Conservation (phyloP, 2,329 filamentous ascomycete species). For the Elsinoe perseae region DNA sequence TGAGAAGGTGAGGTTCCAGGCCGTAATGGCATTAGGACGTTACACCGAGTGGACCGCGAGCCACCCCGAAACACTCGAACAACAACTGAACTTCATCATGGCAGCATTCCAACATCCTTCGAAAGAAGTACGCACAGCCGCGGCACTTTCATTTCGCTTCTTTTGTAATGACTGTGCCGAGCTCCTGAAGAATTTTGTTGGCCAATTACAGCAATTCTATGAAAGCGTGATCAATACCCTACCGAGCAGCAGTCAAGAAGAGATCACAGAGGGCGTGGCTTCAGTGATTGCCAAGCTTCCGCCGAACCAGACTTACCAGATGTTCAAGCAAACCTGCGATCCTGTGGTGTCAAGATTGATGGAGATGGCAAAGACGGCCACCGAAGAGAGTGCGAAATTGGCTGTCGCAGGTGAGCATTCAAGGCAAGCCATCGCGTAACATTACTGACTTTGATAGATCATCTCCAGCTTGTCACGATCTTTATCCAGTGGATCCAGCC, state of each 20-base stretch:
- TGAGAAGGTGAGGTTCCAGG: slow-evolving; percentile 96
- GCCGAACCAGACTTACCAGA: slow-evolving; percentile 67
- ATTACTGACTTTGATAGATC: slow-evolving; percentile 48
- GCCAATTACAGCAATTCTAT: slow-evolving; percentile 87
- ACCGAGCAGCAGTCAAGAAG: slow-evolving; percentile 80
- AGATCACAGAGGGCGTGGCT: slow-evolving; percentile 91
- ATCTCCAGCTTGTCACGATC: slow-evolving; percentile 82
- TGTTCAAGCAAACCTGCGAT: slow-evolving; percentile 87
- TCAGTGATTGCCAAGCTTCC: slow-evolving; percentile 85
- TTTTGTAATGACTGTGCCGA: slow-evolving; percentile 93
- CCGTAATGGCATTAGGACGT: slow-evolving; percentile 91
- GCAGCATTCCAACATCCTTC: slow-evolving; percentile 83
- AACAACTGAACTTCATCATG: slow-evolving; percentile 93
- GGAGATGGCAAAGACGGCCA: slow-evolving; percentile 75
- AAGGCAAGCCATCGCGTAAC: background rate
- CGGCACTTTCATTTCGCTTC: slow-evolving; percentile 91
- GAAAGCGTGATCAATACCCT: slow-evolving; percentile 80
- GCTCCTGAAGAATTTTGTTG: slow-evolving; percentile 72
- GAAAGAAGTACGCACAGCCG: slow-evolving; percentile 82
- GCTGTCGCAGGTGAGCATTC: slow-evolving; percentile 67
- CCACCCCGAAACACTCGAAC: slow-evolving; percentile 84
- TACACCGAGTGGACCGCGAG: slow-evolving; percentile 98
- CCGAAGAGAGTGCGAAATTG: slow-evolving; percentile 73
- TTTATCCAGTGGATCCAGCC: slow-evolving; percentile 76
- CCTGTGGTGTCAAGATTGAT: slow-evolving; percentile 81